A percentile compares a stretch with the other conserved stretches of the same genome.
phyloP scores from a whole-genome alignment of 202 grass and related monocot genomes.

The Setaria italica region DNA sequence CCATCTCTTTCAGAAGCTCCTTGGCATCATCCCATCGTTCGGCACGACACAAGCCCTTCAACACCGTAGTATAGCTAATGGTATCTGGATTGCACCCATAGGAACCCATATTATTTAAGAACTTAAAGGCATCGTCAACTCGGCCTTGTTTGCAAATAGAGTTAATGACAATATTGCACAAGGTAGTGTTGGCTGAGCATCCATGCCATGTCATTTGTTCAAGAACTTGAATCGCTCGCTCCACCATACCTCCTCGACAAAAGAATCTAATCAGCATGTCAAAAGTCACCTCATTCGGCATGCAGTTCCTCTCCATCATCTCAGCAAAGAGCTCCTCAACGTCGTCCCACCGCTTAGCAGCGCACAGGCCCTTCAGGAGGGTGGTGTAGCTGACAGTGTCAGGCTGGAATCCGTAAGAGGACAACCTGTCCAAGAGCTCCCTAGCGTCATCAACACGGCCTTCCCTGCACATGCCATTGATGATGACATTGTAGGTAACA shows the following conservation, averaged over 20 bases:
- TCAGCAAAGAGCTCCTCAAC: slow-evolving; percentile 63
- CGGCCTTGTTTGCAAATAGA: slow-evolving; percentile 72
- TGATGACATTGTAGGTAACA: slow-evolving; percentile 78
- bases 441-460: slow-evolving; percentile 58
- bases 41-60: slow-evolving; percentile 65
- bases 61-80: slow-evolving; percentile 75
- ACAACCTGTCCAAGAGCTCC: slow-evolving; percentile 55
- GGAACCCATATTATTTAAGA: slow-evolving; percentile 56
- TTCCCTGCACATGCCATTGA: slow-evolving; percentile 77
- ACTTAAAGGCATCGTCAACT: slow-evolving; percentile 63
- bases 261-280: slow-evolving; percentile 83
- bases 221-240: slow-evolving; percentile 64
- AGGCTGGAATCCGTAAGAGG: slow-evolving; percentile 62
- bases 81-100: slow-evolving; percentile 73
- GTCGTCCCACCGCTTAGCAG: slow-evolving; percentile 65
- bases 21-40: slow-evolving; percentile 60
- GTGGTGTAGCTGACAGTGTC: slow-evolving; percentile 70
- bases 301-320: slow-evolving; percentile 69
- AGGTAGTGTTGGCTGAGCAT: slow-evolving; percentile 53
- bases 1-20: slow-evolving; percentile 56
- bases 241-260: slow-evolving; percentile 69
- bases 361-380: slow-evolving; percentile 71
- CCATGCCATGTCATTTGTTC: slow-evolving; percentile 70
- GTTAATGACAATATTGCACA: slow-evolving; percentile 72
- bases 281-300: slow-evolving; percentile 69